phyloP scores from a whole-genome alignment of 75 land plant species.

The Pinus tabuliformis region DNA sequence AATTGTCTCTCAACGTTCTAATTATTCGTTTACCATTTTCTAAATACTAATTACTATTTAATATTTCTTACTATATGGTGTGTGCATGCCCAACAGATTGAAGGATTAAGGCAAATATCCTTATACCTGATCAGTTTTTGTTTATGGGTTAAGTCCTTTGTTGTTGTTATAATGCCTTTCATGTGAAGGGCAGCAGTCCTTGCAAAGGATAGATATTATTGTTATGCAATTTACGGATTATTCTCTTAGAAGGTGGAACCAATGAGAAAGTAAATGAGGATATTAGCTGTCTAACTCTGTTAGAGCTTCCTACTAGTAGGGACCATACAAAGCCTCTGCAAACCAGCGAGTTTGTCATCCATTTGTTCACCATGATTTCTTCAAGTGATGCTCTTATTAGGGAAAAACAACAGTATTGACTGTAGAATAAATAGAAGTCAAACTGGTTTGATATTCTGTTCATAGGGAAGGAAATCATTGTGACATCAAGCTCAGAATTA shows the following conservation, averaged over 20 bases:
- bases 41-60: neutral
- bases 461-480: too few relatives aligned
- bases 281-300: too few relatives aligned
- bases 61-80: neutral
- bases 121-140: neutral
- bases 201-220: neutral
- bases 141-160: neutral
- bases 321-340: too few relatives aligned
- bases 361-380: too few relatives aligned
- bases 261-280: constrained; percentile 14
- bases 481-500: too few relatives aligned
- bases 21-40: neutral
- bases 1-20: neutral
- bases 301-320: too few relatives aligned
- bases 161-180: neutral
- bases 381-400: too few relatives aligned
- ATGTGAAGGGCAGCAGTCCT: neutral
- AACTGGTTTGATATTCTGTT: too few relatives aligned
- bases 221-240: neutral
- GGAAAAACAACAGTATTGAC: too few relatives aligned
- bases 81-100: neutral
- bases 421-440: too few relatives aligned
- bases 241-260: constrained; percentile 25
- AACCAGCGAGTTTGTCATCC: too few relatives aligned
- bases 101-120: neutral